Conservation (phyloP, 2,329 filamentous ascomycete species). For the Talaromyces rugulosus region DNA sequence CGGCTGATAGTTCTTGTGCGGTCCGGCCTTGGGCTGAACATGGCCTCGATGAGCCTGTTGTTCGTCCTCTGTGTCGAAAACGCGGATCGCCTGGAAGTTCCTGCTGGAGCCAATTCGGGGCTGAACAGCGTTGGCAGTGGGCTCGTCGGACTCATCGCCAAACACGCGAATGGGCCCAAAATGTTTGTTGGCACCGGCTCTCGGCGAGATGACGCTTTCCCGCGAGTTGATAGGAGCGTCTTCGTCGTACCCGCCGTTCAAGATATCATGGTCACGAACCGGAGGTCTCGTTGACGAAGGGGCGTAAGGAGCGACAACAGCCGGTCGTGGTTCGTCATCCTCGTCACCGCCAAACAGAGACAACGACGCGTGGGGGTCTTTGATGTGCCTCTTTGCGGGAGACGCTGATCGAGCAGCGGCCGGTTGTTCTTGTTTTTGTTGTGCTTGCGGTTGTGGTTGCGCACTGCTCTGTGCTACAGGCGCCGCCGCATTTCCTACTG, state of each 20-base stretch:
- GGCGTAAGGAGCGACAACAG: constrained; percentile 57
- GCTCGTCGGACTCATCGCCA: constrained; percentile 17
- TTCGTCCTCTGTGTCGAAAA: constrained; percentile 60
- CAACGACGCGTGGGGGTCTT: constrained; percentile 39
- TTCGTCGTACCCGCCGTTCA: constrained; percentile 39
- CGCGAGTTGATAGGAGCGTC: constrained; percentile 22
- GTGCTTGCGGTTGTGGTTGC: constrained; percentile 12
- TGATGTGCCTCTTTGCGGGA: constrained; percentile 36
- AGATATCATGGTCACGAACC: constrained; percentile 68
- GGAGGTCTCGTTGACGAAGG: constrained; percentile 63
- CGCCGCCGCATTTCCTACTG: constrained; percentile 21
- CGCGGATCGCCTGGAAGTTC: constrained; percentile 59
- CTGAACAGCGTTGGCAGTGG: constrained; percentile 28
- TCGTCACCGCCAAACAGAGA: constrained; percentile 66
- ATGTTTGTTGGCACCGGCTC: constrained; percentile 14
- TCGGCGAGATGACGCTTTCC: constrained; percentile 13
- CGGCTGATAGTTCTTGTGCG: constrained; percentile 48
- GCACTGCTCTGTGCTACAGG: constrained; percentile 1
- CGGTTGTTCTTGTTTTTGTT: constrained; percentile 13
- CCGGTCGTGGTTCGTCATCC: constrained; percentile 50
- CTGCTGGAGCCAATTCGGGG: constrained; percentile 56
- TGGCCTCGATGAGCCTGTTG: constrained; percentile 35
- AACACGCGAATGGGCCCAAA: constrained; percentile 12
- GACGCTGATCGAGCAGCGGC: constrained; percentile 20
- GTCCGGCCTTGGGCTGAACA: constrained; percentile 44